These are phyloP conservation scores for Rachicladosporium sp. DNA, from an alignment of 2,329 filamentous ascomycete genomes.

Conservation along the genomic window DNA sequence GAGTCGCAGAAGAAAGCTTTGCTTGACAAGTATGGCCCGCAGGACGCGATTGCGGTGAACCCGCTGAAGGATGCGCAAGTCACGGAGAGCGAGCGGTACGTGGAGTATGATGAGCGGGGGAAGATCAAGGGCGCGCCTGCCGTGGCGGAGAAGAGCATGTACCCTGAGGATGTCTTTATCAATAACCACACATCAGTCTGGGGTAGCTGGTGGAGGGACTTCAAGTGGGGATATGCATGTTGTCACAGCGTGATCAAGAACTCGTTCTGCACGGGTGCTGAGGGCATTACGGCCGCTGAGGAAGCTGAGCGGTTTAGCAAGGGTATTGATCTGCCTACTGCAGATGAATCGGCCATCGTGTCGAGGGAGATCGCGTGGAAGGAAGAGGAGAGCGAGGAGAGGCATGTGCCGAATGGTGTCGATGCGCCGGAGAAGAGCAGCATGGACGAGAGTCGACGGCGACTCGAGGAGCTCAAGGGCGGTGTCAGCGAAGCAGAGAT, in stretches of 20 bases:
- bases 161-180: slow-evolving; percentile 71
- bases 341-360: slow-evolving; percentile 20
- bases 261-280: slow-evolving; percentile 91
- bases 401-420: slow-evolving; percentile 33
- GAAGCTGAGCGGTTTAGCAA: slow-evolving; percentile 53
- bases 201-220: slow-evolving; percentile 96
- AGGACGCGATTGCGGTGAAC: slow-evolving; percentile 46
- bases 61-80: slow-evolving; percentile 53
- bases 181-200: slow-evolving; percentile 91
- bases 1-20: slow-evolving; percentile 57
- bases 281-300: slow-evolving; percentile 69
- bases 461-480: slow-evolving; percentile 63
- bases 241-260: slow-evolving; percentile 92
- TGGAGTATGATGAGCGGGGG: slow-evolving; percentile 89
- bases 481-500: slow-evolving; percentile 73
- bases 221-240: slow-evolving; percentile 91
- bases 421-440: slow-evolving; percentile 30
- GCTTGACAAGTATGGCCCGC: slow-evolving; percentile 69
- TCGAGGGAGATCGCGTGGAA: slow-evolving; percentile 30
- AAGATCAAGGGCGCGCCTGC: slow-evolving; percentile 78
- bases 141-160: slow-evolving; percentile 73
- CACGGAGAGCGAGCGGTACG: slow-evolving; percentile 70
- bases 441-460: slow-evolving; percentile 50
- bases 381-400: slow-evolving; percentile 28
- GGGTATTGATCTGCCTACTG: slow-evolving; percentile 29